These are phyloP conservation scores for Iberis amara DNA, from an alignment of 441 rosid genomes.

Conservation along the genomic window DNA sequence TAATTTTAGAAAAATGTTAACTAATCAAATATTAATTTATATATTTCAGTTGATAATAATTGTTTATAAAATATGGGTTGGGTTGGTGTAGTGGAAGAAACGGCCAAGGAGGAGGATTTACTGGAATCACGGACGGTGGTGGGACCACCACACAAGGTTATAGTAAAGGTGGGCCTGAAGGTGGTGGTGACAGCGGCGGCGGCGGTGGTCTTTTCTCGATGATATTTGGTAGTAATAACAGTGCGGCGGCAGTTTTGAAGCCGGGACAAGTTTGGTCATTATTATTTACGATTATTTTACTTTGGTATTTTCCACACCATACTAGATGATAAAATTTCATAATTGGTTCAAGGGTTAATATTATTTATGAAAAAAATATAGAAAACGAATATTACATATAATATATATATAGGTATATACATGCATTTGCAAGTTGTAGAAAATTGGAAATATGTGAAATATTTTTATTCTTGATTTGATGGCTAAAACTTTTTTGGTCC, in stretches of 20 bases:
- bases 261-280: conserved; percentile 25
- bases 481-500: conserved; percentile 23
- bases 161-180: conserved; percentile 25
- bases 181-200: not conserved
- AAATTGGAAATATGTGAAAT: conserved; percentile 20
- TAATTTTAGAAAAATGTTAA: too few relatives aligned
- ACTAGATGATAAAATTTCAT: conserved; percentile 21
- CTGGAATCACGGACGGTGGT: conserved; percentile 40
- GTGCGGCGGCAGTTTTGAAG: conserved; percentile 19
- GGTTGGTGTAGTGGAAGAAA: conserved; percentile 30
- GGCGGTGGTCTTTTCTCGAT: conserved; percentile 24
- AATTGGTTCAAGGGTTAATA: conserved; percentile 9
- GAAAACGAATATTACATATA: conserved; percentile 8
- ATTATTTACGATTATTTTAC: conserved; percentile 17
- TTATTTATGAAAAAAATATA: not conserved
- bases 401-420: conserved; percentile 2
- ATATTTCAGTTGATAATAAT: conserved; percentile 7
- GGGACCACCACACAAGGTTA: conserved; percentile 37
- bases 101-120: conserved; percentile 23
- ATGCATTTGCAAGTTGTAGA: conserved; percentile 27
- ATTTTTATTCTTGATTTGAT: conserved; percentile 24
- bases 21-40: too few relatives aligned
- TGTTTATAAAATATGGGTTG: conserved; percentile 22
- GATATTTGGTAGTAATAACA: conserved; percentile 27
- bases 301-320: conserved; percentile 25